Conservation (phyloP, 1,284 basidiomycete genomes). For the Sporisorium scitamineum region DNA sequence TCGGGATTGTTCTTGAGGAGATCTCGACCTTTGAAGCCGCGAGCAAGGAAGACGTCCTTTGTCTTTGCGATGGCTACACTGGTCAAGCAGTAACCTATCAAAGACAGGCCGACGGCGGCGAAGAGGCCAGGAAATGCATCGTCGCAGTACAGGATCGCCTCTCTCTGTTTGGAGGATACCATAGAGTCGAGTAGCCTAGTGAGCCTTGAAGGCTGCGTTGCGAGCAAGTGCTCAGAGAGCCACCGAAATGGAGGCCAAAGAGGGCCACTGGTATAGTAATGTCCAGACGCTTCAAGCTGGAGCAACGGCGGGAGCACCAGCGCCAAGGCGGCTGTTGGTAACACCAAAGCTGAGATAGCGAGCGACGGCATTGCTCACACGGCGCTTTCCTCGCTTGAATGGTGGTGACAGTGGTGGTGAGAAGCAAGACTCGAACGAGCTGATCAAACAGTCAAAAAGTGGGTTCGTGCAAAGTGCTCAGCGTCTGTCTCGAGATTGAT, state of each 20-base stretch:
- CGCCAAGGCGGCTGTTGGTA: slow-evolving; percentile 22
- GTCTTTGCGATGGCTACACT: slow-evolving; percentile 42
- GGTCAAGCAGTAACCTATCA: slow-evolving; percentile 47
- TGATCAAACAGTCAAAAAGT: background rate
- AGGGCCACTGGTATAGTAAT: background rate
- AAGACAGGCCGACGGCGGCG: slow-evolving; percentile 42
- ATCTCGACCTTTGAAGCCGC: slow-evolving; percentile 63
- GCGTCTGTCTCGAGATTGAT: too few species aligned
- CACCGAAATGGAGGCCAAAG: slow-evolving; percentile 37
- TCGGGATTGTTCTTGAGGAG: slow-evolving; percentile 55
- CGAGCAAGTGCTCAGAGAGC: slow-evolving; percentile 14
- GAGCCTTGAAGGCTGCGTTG: slow-evolving; percentile 15
- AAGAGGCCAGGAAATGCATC: slow-evolving; percentile 48
- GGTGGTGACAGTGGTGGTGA: background rate
- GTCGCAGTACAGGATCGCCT: slow-evolving; percentile 39
- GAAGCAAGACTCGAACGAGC: slow-evolving; percentile 2
- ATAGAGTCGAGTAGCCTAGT: slow-evolving; percentile 8
- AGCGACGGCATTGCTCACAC: slow-evolving; percentile 20
- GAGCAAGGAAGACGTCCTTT: slow-evolving; percentile 51
- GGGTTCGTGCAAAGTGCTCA: background rate
- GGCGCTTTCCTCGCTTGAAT: background rate
- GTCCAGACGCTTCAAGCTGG: slow-evolving; percentile 22
- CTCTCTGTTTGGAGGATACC: background rate
- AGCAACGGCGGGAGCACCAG: slow-evolving; percentile 33
- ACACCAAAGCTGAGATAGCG: slow-evolving; percentile 17